phyloP scores from a whole-genome alignment of 306 rosid species.

The Corylus avellana region DNA sequence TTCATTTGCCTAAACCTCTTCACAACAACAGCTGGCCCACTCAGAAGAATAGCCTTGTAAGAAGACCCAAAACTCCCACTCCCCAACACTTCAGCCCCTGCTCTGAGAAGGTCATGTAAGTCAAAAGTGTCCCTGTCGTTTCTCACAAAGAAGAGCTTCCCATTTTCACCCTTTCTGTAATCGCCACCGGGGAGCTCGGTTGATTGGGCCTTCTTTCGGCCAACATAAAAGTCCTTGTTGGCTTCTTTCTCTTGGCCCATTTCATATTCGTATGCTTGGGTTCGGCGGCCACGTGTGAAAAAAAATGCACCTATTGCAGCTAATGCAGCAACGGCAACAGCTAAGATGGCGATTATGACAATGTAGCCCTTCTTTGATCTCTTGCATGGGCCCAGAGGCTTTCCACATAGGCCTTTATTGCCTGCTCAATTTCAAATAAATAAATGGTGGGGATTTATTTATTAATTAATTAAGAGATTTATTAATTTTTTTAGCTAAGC shows the following conservation, averaged over 20 bases:
- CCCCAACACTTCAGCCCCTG: slow-evolving; percentile 81
- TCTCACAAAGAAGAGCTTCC: slow-evolving; percentile 44
- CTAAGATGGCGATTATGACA: slow-evolving; percentile 28
- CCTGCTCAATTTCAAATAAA: slow-evolving; percentile 41
- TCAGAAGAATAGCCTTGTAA: slow-evolving; percentile 61
- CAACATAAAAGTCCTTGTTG: background rate
- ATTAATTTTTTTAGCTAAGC: background rate
- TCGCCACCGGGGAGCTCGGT: slow-evolving; percentile 15
- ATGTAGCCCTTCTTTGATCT: slow-evolving; percentile 30
- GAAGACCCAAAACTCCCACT: slow-evolving; percentile 85
- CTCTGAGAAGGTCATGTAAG: slow-evolving; percentile 66
- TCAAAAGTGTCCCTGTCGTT: slow-evolving; percentile 48
- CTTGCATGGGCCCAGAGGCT: slow-evolving; percentile 57
- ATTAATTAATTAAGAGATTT: no score
- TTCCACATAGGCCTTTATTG: slow-evolving; percentile 66
- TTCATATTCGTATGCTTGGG: slow-evolving; percentile 3
- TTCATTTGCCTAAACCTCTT: slow-evolving; percentile 82
- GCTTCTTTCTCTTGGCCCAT: background rate
- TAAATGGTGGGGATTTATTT: background rate
- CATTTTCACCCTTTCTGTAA: slow-evolving; percentile 37
- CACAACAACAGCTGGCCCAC: slow-evolving; percentile 68
- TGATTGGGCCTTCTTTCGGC: slow-evolving; percentile 27
- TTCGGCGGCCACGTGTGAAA: slow-evolving; percentile 23
- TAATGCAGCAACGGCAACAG: slow-evolving; percentile 31
- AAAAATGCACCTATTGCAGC: slow-evolving; percentile 29